Conservation (phyloP, 306 rosid species). For the Cucurbita moschata region DNA sequence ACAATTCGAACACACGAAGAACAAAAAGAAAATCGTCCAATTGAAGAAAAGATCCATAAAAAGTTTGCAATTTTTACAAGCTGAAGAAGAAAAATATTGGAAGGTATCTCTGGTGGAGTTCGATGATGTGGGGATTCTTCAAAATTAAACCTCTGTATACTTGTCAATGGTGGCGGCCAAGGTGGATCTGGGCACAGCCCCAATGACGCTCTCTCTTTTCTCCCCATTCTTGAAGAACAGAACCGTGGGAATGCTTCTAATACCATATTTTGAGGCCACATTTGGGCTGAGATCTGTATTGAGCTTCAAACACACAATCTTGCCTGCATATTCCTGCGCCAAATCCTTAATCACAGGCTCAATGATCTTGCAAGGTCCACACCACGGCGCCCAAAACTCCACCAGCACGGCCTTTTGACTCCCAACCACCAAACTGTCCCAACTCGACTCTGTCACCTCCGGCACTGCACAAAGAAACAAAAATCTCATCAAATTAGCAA, state of each 20-base stretch:
- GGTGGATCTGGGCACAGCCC: constrained; percentile 85
- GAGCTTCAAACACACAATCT: constrained; percentile 54
- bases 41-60: neutral
- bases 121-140: neutral
- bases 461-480: constrained; percentile 29
- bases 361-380: constrained; percentile 87
- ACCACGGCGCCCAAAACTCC: constrained; percentile 97
- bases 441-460: constrained; percentile 62
- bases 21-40: neutral
- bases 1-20: neutral
- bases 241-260: constrained; percentile 94
- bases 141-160: constrained; percentile 27
- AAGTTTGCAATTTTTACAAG: neutral
- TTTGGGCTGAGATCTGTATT: constrained; percentile 69
- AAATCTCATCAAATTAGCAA: neutral
- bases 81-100: neutral
- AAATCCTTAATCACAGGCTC: constrained; percentile 68
- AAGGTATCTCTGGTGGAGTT: neutral
- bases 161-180: constrained; percentile 56
- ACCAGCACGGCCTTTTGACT: constrained; percentile 70
- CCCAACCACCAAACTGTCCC: constrained; percentile 50
- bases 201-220: constrained; percentile 73
- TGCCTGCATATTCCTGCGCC: constrained; percentile 68
- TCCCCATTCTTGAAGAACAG: constrained; percentile 79
- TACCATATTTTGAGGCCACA: constrained; percentile 62